These are phyloP conservation scores for Chrysanthemum lavandulifolium DNA, from an alignment of 129 eudicot species.

Conservation along the genomic window DNA sequence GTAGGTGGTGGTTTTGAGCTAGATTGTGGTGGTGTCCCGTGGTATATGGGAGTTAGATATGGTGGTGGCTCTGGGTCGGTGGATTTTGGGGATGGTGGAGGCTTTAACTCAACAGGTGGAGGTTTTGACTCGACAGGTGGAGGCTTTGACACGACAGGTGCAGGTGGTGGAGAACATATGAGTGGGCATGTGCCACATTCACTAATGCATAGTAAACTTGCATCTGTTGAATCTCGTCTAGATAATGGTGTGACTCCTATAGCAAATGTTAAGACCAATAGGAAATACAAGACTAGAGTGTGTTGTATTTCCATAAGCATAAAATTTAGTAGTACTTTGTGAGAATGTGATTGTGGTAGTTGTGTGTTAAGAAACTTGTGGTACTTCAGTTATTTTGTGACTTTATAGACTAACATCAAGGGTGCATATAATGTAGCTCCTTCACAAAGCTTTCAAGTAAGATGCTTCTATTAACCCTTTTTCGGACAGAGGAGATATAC, in stretches of 20 bases:
- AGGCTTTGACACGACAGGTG: slow-evolving; percentile 25
- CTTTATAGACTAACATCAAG: slow-evolving; percentile 33
- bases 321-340: slow-evolving; percentile 20
- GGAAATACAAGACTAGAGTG: slow-evolving; percentile 17
- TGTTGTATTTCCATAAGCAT: slow-evolving; percentile 31
- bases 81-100: slow-evolving; percentile 30
- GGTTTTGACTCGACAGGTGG: slow-evolving; percentile 24
- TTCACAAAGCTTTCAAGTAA: slow-evolving; percentile 14
- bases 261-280: slow-evolving; percentile 22
- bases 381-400: slow-evolving; percentile 25
- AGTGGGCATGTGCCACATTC: slow-evolving; percentile 76
- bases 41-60: slow-evolving; percentile 34
- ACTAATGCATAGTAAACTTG: slow-evolving; percentile 53
- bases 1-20: slow-evolving; percentile 16
- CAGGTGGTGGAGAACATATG: slow-evolving; percentile 71
- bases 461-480: slow-evolving; percentile 1
- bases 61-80: slow-evolving; percentile 42
- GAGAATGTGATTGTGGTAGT: slow-evolving; percentile 2
- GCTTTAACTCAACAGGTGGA: slow-evolving; percentile 30
- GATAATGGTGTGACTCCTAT: slow-evolving; percentile 26
- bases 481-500: background rate
- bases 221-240: slow-evolving; percentile 20
- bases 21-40: slow-evolving; percentile 34
- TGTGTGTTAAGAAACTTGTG: slow-evolving; percentile 25
- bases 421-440: slow-evolving; percentile 18